phyloP scores from a whole-genome alignment of 2,329 filamentous ascomycete species.

The Calonectria crousiana region DNA sequence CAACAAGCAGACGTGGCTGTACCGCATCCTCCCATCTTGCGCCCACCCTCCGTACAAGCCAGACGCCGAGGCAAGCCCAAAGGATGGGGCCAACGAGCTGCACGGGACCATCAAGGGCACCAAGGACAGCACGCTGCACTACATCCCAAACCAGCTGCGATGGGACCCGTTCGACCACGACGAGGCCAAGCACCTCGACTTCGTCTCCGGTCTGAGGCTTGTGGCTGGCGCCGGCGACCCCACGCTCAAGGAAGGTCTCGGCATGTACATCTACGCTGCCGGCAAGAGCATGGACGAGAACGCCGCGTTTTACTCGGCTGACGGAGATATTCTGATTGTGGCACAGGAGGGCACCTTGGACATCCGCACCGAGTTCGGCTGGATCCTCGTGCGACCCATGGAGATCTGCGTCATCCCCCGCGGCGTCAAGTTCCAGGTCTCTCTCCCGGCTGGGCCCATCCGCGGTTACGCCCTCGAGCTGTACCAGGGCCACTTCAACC shows the following conservation, averaged over 20 bases:
- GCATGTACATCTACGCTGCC: constrained; percentile 84
- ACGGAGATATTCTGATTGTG: constrained; percentile 83
- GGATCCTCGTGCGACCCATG: constrained; percentile 79
- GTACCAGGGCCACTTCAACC: constrained; percentile 77
- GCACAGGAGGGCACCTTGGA: constrained; percentile 80
- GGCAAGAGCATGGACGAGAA: constrained; percentile 81
- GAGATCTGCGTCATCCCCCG: constrained; percentile 84
- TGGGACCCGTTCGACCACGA: constrained; percentile 87
- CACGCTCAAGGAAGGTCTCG: constrained; percentile 81
- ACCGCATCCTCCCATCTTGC: constrained; percentile 75
- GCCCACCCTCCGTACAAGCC: constrained; percentile 69
- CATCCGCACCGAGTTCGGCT: constrained; percentile 82
- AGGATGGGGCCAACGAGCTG: constrained; percentile 40
- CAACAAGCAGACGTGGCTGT: constrained; percentile 80
- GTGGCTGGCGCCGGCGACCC: constrained; percentile 86
- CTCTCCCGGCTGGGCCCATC: constrained; percentile 70
- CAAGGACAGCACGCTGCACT: constrained; percentile 45
- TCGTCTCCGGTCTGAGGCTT: constrained; percentile 72
- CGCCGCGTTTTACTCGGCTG: constrained; percentile 85
- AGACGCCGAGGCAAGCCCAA: constrained; percentile 49
- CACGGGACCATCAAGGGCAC: constrained; percentile 33
- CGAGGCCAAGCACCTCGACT: constrained; percentile 62
- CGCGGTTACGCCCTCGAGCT: constrained; percentile 82
- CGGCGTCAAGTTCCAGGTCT: constrained; percentile 79
- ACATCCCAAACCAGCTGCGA: constrained; percentile 80